Evolutionary conservation across 768 basidiomycete species (phyloP).

Genomic region (Antrodiella citrinella): DNA sequence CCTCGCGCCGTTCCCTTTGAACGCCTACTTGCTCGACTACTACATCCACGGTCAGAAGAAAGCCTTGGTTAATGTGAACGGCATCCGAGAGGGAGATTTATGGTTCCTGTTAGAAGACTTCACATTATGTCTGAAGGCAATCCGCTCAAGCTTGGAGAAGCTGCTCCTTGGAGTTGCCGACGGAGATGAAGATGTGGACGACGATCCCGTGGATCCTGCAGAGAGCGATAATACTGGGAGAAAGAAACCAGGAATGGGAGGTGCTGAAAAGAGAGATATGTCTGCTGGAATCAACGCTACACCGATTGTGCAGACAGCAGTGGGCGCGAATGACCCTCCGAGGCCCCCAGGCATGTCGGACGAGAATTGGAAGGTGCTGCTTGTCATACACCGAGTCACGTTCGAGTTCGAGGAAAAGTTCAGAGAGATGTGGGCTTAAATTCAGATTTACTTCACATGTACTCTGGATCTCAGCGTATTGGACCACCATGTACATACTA

Average conservation of each 20-base stretch:
- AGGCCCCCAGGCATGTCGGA: constrained; percentile 33
- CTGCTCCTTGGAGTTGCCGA: constrained; percentile 26
- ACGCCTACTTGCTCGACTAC: constrained; percentile 65
- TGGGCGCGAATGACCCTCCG: background rate
- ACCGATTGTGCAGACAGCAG: background rate
- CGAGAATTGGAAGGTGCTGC: constrained; percentile 49
- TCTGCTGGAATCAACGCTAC: background rate
- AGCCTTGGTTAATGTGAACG: constrained; percentile 43
- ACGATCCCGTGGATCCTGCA: constrained; percentile 5
- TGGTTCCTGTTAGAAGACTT: constrained; percentile 63
- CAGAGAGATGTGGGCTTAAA: constrained; percentile 53
- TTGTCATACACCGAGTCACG: constrained; percentile 34
- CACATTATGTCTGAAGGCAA: constrained; percentile 36
- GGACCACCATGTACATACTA: too few species aligned
- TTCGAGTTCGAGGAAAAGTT: constrained; percentile 53
- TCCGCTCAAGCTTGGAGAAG: constrained; percentile 43
- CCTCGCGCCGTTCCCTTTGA: constrained; percentile 31
- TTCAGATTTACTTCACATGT: too few species aligned
- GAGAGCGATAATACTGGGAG: background rate
- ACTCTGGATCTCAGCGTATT: too few species aligned
- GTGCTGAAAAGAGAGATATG: background rate
- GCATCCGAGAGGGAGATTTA: constrained; percentile 52
- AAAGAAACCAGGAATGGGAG: too few species aligned
- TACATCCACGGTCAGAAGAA: constrained; percentile 53
- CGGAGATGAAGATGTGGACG: constrained; percentile 17